Evolutionary conservation across 768 basidiomycete species (phyloP), one percentile per base, ranked within the genome.

Genomic region (Amanita muscaria): DNA sequence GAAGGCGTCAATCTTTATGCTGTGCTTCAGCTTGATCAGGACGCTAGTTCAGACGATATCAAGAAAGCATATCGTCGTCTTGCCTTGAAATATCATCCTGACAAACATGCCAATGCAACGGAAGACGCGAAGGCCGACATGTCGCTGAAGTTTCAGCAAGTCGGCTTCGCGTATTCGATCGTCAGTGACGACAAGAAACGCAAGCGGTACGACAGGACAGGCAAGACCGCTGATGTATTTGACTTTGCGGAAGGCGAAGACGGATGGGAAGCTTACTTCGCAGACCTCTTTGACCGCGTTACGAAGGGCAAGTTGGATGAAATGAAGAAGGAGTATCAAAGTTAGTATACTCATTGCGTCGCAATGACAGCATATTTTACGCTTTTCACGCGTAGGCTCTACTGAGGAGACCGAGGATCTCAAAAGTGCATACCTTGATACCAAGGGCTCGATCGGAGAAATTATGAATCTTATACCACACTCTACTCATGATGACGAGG

Each of bases 191-290:
- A 79, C 47, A 80, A 76, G 56, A 64, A 82, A 51, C 76, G 82
- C 57, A 69, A 76, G 56, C 70, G 79, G 48, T 99, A 97, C 53
- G 92, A 98, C 54, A 64, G 62, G 44, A 94, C 86, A 0, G 96
- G 96, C 14, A 76, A 76, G 52, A 96, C 92, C 7, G 79, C 82
- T 50, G 92, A 97, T 54, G 76, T 75, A 8, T 73, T 84, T 34
- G 80, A 81, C 39, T 58, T 85, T 31, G 79, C 68, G 18, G 75
- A 76, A 5, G 88, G 79, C 8, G 88, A 85, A 48, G 86, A 82
- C 49, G 88, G 90, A 1, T 99, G 96, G 96, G 89, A 91, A 56
- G 77, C 86, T 5, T 99, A 99, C 64, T 99, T 98, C 54, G 85
- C 84, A 59, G 82, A 82, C 46, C 64, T 96, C 51, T 96, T 91